Base-by-base conservation (phyloP, 116 monocot genomes). In the Trichopus zeylanicus region DNA sequence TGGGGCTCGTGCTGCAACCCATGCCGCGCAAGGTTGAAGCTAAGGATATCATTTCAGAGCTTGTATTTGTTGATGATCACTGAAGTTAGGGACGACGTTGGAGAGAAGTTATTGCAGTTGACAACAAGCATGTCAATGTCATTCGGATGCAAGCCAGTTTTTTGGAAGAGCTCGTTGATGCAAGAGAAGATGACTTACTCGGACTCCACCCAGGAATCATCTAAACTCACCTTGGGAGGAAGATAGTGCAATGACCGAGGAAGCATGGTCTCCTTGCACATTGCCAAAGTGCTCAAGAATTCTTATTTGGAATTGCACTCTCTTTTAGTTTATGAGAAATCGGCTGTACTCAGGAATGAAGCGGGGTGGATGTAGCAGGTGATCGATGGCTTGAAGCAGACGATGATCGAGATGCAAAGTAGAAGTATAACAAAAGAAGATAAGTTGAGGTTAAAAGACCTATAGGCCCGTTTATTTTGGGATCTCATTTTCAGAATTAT, bases 21-120 rank as follows among this genome's bases (percentile, higher is more conserved):
- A 79, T 79, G n/a, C 79, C 79, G 29, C n/a, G 60, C 34, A 29
- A 79, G 69, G 46, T 60, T 79, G 58, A 66, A 80, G 74, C 66
- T 80, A 22, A 18, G 48, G n/a, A 80, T 48, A 35, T 70, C 63
- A 23, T 70, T 70, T 31, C 70, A 33, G 29, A 80, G 39, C 62
- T 62, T 61, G 42, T 80, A 80, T 21, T 35, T 53, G 51, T 74
- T 70, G 31, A 63, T 58, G 18, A 80, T 51, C 70, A 74, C 70
- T 27, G 73, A 33, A 1, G 73, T 64, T 11, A 79, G 64, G 4
- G 73, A 73, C n/a, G 79, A 69, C 4, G 79, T 73, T 4, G 69
- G 79, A 10, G 47, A 60, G 49, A 63, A 79, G 23, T 69, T 33
- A 31, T 68, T 73, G 31, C 73, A 79, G 35, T 79, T 73, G 3